Percentiles rank a stretch among this genome's conserved stretches.
Evolutionary conservation across 2,329 filamentous ascomycete genomes (phyloP).

Genomic region (Colletotrichum liaoningense): DNA sequence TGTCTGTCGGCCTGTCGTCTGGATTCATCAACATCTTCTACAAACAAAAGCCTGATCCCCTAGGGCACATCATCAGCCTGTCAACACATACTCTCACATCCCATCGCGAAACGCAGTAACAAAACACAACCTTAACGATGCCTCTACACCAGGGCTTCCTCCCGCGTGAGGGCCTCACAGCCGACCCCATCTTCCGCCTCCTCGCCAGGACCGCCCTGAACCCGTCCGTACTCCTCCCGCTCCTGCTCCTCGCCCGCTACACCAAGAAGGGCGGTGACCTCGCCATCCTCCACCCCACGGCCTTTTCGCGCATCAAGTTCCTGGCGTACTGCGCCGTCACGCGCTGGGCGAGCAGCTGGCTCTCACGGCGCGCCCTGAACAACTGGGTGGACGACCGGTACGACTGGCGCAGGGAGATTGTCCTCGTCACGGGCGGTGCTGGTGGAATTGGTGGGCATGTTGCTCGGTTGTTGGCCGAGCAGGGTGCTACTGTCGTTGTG

Average conservation of each 20-base stretch:
- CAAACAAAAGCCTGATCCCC: neutral
- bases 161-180: slow-evolving; percentile 68
- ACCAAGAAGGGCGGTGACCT: slow-evolving; percentile 71
- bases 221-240: slow-evolving; percentile 71
- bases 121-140: slow-evolving; percentile 11
- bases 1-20: neutral
- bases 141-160: slow-evolving; percentile 61
- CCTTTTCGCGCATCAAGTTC: slow-evolving; percentile 63
- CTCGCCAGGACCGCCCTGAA: slow-evolving; percentile 73
- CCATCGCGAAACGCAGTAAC: neutral
- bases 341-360: slow-evolving; percentile 59
- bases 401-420: slow-evolving; percentile 76
- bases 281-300: slow-evolving; percentile 61
- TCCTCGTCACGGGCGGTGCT: slow-evolving; percentile 80
- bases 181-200: slow-evolving; percentile 68
- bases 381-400: slow-evolving; percentile 66
- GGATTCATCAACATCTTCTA: neutral
- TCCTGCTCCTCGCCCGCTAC: slow-evolving; percentile 72
- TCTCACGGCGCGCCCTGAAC: slow-evolving; percentile 61
- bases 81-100: neutral
- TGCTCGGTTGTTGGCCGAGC: slow-evolving; percentile 73
- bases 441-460: slow-evolving; percentile 78
- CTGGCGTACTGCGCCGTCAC: slow-evolving; percentile 65
- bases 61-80: neutral
- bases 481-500: slow-evolving; percentile 75